Percentiles rank a stretch among this genome's conserved stretches.
These are phyloP conservation scores for Sclerotinia trifoliorum DNA, from an alignment of 2,329 filamentous ascomycete genomes.

Conservation along the genomic window DNA sequence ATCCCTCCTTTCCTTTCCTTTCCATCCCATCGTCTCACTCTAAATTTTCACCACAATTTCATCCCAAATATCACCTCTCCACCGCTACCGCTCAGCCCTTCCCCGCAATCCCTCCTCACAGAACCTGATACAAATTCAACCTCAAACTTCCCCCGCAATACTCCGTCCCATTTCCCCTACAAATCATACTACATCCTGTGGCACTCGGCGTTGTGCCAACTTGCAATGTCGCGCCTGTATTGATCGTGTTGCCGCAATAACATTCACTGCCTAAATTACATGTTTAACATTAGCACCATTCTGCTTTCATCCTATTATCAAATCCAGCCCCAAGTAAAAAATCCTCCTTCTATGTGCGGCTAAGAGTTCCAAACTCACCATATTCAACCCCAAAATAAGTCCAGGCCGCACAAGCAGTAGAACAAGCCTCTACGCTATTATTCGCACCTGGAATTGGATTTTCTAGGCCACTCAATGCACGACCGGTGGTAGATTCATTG, in stretches of 20 bases:
- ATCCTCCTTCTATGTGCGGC: neutral
- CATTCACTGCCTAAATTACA: neutral
- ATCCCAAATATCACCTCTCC: too few species aligned
- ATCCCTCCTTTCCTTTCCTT: neutral
- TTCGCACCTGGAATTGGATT: slow-evolving; percentile 24
- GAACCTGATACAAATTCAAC: slow-evolving; percentile 8
- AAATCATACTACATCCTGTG: neutral
- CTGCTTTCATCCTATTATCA: neutral
- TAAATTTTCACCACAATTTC: too few species aligned
- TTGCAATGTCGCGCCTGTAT: neutral
- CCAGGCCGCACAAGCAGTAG: slow-evolving; percentile 35
- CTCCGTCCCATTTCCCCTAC: neutral
- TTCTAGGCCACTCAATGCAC: slow-evolving; percentile 24
- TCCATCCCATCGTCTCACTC: neutral
- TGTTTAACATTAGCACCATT: neutral
- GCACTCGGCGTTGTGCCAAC: neutral
- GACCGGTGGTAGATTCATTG: slow-evolving; percentile 27
- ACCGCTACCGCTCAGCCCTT: neutral
- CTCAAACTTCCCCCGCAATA: slow-evolving; percentile 7
- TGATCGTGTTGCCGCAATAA: neutral
- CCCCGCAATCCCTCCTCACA: neutral
- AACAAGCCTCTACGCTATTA: slow-evolving; percentile 37
- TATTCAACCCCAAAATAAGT: slow-evolving; percentile 44
- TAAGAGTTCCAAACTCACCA: slow-evolving; percentile 21
- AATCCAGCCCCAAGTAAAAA: neutral